Base-by-base conservation (phyloP, 1,284 basidiomycete species). In the Peniophora sp. region DNA sequence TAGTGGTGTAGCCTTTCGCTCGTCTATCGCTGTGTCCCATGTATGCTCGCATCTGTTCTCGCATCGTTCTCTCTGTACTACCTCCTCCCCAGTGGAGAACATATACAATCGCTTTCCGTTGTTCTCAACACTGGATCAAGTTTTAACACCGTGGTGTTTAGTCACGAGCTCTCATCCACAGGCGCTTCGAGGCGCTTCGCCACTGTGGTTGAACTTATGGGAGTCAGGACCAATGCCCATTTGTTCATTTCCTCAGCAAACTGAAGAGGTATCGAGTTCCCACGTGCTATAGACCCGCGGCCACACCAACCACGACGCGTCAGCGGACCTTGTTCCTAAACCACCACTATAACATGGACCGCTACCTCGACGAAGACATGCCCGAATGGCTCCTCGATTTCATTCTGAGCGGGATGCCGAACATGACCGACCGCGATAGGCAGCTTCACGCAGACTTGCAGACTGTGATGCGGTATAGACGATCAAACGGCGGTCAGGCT, bases 1-100 rank as follows among this genome's bases (percentile, higher is more conserved):
- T 41, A 50, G 39, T n/a, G 17, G 45, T 17, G 27, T 48, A 20
- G 19, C n/a, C 19, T 41, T 9, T 49, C 48, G 14, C 32, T 45
- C 20, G 45, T 53, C 47, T 41, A 47, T 50, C 52, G 49, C 19
- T 53, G 50, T 53, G 52, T 50, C 47, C 47, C 19, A 32, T 53
- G 49, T 50, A 27, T 39, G 35, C 45, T 38, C 47, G 47, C 27
- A 39, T 47, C 43, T 32, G 5, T 32, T 32, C 27, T 32, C 27
- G 27, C 27, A 32, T 32, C 27, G 12, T 32, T 16, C 38, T 41
- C n/a, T 16, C 8, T 41, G 19, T 41, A 41, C 38, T 41, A 41
- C 16, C 38, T 10, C 38, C n/a, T 41, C 27, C 12, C 27, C 27
- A 5, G 27, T 6, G 5, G 27, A 32, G 27, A 32, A 6, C 12